Percentiles rank a stretch among this genome's conserved stretches.
Evolutionary conservation across 768 basidiomycete species (phyloP).

Genomic region (Dentipellis fragilis): DNA sequence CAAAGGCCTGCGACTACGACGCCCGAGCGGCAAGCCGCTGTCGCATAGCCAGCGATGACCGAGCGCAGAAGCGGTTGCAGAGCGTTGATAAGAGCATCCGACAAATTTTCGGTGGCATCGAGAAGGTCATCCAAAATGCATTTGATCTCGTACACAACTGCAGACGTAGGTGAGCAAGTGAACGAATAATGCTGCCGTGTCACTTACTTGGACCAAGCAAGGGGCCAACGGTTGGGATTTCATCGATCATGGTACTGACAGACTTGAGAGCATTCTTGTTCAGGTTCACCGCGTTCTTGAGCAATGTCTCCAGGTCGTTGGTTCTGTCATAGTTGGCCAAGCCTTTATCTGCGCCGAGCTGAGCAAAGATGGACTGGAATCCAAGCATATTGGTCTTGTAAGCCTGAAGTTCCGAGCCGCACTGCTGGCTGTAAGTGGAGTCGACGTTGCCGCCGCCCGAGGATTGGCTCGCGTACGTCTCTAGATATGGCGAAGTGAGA

Average conservation of each 20-base stretch:
- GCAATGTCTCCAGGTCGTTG: slow-evolving; percentile 32
- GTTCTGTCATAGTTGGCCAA: slow-evolving; percentile 38
- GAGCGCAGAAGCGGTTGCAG: slow-evolving; percentile 27
- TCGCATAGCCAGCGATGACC: slow-evolving; percentile 16
- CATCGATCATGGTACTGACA: slow-evolving; percentile 23
- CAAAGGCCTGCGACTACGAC: slow-evolving; percentile 14
- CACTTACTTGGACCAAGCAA: slow-evolving; percentile 41
- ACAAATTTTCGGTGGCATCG: slow-evolving; percentile 36
- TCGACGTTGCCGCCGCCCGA: slow-evolving; percentile 12
- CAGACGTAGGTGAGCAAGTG: not conserved
- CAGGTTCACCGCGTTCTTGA: slow-evolving; percentile 40
- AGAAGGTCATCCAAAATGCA: slow-evolving; percentile 45
- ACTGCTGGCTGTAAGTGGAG: slow-evolving; percentile 28
- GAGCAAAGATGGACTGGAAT: slow-evolving; percentile 19
- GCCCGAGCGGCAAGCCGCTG: slow-evolving; percentile 17
- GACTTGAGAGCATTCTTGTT: slow-evolving; percentile 35
- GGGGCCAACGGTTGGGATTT: slow-evolving; percentile 38
- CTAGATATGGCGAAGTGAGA: not conserved
- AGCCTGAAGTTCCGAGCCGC: slow-evolving; percentile 24
- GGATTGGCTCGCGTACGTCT: slow-evolving; percentile 21
- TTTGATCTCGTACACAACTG: slow-evolving; percentile 53
- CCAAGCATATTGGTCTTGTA: slow-evolving; percentile 25
- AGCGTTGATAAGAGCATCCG: slow-evolving; percentile 35
- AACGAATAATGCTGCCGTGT: not conserved
- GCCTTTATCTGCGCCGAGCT: slow-evolving; percentile 33